Evolutionary conservation across 2,329 filamentous ascomycete species (phyloP), one percentile per base, ranked within the genome.

Genomic region (Talaromyces sp.): DNA sequence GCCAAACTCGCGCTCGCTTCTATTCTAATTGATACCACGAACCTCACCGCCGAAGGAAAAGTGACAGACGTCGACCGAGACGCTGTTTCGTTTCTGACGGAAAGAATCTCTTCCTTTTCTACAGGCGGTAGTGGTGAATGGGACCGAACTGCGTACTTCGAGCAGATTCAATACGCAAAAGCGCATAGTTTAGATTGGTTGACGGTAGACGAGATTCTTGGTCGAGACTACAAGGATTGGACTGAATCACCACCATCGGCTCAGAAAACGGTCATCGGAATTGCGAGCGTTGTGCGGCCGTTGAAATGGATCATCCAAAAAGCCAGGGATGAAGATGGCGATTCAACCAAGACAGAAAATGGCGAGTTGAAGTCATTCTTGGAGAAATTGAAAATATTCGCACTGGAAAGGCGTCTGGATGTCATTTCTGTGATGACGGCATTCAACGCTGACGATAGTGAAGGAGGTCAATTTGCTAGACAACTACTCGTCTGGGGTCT

Each of bases 191-290:
- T 89, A 43, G 81, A 82, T 47, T 73, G 79, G 2, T 73, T 89
- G 27, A 80, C 77, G 11, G 71, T 87, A 66, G 73, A 81, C 2
- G 87, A 88, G 69, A 82, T 87, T 22, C 73, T 89, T 64, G 80
- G 82, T 45, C 85, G 87, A 66, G 87, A 89, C 72, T 89, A 88
- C 71, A 89, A 89, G 73, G 78, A 84, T 60, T 89, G 87, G 87
- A 78, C 77, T 1, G 83, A 83, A 65, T 72, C 16, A 1, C 60
- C 11, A 5, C 11, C 35, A 22, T 10, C 59, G 10, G 54, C 47
- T 5, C 37, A 58, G 10, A 60, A 54, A 10, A 61, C n/a, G 14
- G 82, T 78, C 59, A 77, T 89, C 19, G 87, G 87, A 2, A 84
- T 88, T 62, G 85, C 83, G 68, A 85, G 83, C 27, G 81, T 86